Evolutionary conservation across 2,329 filamentous ascomycete species (phyloP), one percentile per base, ranked within the genome.

Genomic region (Nemania diffusa): DNA sequence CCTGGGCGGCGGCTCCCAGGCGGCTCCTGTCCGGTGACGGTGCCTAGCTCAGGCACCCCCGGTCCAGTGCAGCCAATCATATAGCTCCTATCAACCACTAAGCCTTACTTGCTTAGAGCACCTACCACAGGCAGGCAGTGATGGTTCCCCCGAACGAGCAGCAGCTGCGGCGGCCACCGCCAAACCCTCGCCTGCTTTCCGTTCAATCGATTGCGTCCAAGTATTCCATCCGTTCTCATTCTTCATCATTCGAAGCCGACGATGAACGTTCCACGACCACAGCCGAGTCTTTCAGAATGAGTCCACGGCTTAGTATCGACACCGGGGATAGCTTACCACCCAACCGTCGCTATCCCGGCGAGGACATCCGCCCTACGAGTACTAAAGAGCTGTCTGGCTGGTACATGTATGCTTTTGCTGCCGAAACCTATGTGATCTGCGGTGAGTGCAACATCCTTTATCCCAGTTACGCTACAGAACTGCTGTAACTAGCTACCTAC

Each of bases 361-460:
- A 98, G 78, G 96, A 99, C 79, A 92, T 90, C 26, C 87, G 95
- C n/a, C 88, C 92, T 62, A 98, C 96, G 9, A 97, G 92, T 79
- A 83, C 82, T 73, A 95, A 92, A 79, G 96, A 99, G 85, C 87
- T 98, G 67, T 84, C 90, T 44, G 96, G 95, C 73, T 99, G 97
- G 92, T 99, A 98, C 81, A 91, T 91, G 78, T 98, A 98, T 83
- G 92, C 92, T 48, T 98, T 97, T 85, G 96, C 96, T 26, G 94
- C 95, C 22, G 96, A 99, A 82, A 95, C 97, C 61, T 98, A 97
- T 79, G 93, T 97, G 17, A 92, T 98, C 64, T 98, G 96, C 79
- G 95, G 94, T 92, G 79, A 78, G 89, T 82, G 61, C n/a, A 13
- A n/a, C 29, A n/a, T 42, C 22, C 32, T 48, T 24, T 29, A 5